phyloP scores from a whole-genome alignment of 1,139 yeast genomes.

The Protomyces macrosporus region DNA sequence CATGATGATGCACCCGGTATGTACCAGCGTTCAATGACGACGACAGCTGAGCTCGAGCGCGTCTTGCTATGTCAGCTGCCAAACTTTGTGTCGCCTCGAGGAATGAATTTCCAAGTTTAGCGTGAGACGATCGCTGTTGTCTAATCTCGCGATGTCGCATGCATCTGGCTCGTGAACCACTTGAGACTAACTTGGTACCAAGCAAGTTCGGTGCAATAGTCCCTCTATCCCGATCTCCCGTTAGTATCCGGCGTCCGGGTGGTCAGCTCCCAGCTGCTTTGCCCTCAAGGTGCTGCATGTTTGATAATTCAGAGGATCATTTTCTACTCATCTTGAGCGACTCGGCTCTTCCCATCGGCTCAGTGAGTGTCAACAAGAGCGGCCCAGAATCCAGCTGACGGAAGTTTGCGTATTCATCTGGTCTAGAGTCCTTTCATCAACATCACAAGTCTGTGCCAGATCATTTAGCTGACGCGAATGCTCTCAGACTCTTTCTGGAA shows the following conservation, averaged over 20 bases:
- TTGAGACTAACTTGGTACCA: neutral
- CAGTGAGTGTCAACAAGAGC: neutral
- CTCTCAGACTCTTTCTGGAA: slow-evolving; percentile 1
- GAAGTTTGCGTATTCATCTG: slow-evolving; percentile 28
- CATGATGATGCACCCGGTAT: no score
- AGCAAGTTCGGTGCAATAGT: neutral
- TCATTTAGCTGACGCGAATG: neutral
- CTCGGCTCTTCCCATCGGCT: slow-evolving; percentile 23
- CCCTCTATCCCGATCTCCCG: neutral
- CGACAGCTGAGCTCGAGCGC: no score
- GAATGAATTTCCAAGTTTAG: neutral
- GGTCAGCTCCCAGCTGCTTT: neutral
- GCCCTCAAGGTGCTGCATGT: neutral
- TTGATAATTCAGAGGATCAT: slow-evolving; percentile 9
- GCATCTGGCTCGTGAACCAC: no score
- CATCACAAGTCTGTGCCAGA: slow-evolving; percentile 5
- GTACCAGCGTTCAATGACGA: no score
- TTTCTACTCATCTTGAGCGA: slow-evolving; percentile 19
- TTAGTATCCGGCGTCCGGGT: no score
- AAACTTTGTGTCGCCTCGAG: no score
- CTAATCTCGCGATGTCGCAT: neutral
- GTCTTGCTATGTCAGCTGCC: no score
- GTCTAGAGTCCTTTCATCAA: slow-evolving; percentile 24
- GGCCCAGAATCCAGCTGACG: neutral
- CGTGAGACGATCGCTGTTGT: neutral